A percentile compares a stretch with the other conserved stretches of the same genome.
phyloP scores from a whole-genome alignment of 306 rosid species.

The Fagus sylvatica region DNA sequence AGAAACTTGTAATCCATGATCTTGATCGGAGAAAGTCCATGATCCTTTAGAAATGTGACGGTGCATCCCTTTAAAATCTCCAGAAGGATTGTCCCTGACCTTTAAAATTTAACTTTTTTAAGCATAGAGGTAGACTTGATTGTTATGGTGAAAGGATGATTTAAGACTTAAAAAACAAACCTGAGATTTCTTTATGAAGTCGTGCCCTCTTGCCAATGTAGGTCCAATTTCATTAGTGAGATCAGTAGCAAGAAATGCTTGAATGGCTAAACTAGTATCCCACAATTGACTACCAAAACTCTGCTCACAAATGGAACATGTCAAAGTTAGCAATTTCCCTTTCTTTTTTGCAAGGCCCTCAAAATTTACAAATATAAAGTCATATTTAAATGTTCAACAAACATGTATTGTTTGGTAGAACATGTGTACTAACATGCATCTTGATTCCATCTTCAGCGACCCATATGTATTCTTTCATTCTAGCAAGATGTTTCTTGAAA shows the following conservation, averaged over 20 bases:
- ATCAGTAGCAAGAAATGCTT: conserved; percentile 35
- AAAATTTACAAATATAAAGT: too few relatives aligned
- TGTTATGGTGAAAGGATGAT: background rate
- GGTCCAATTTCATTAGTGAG: conserved; percentile 23
- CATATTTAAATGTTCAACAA: background rate
- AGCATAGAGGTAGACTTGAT: background rate
- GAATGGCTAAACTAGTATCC: conserved; percentile 31
- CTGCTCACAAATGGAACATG: conserved; percentile 16
- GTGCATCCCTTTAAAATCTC: conserved; percentile 60
- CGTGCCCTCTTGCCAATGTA: conserved; percentile 17
- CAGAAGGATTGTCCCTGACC: conserved; percentile 61
- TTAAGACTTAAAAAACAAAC: conserved; percentile 11
- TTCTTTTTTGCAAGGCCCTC: background rate
- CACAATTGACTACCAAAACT: conserved; percentile 54
- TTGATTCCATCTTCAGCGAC: conserved; percentile 47
- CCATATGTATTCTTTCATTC: conserved; percentile 38
- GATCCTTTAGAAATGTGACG: conserved; percentile 81
- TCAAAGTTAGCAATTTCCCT: background rate
- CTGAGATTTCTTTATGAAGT: conserved; percentile 37
- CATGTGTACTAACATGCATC: conserved; percentile 22
- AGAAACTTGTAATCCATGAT: conserved; percentile 87
- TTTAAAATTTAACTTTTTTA: background rate
- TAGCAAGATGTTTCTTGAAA: conserved; percentile 37
- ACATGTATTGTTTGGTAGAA: background rate
- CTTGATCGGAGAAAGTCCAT: conserved; percentile 83